Evolutionary conservation across 257 asterid genomes (phyloP), one percentile per base, ranked within the genome.

Genomic region (Sherardia arvensis): DNA sequence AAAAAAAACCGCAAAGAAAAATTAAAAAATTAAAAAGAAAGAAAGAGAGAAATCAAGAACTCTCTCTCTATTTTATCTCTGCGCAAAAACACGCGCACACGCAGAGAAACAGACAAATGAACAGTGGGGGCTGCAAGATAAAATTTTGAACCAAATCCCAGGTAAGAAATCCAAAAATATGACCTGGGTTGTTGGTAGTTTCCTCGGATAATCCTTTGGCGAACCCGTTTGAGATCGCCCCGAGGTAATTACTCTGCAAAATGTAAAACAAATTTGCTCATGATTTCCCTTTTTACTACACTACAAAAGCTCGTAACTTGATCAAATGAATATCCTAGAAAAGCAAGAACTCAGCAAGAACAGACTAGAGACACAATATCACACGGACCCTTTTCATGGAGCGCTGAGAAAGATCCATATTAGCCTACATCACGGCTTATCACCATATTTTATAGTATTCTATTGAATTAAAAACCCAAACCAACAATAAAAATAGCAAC

Each of bases 121-220:
- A 20, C 25, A 47, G 43, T 9, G 40, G 18, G 58, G 61, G 4
- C 1, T 10, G 11, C 4, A 38, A 68, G 77, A 71, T 74, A 57
- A 75, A 76, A 78, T 69, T 81, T 78, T 45, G 68, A 77, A 69
- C 66, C 53, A 45, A 73, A 48, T 68, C 83, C 71, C 73, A 66
- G 49, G 25, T 4, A 64, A 29, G 11, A 79, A 82, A 82, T 64
- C 74, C 78, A 64, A 80, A 88, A 77, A 61, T 45, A 83, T 76
- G 85, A 86, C 92, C 92, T 84, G 80, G 85, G 85, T 69, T 62
- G 20, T 69, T 61, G 78, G 32, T 72, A 23, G 62, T 77, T 69
- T 58, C 74, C 77, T 57, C 25, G 62, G 70, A 61, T 30, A 70
- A 53, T 74, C 77, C 82, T 54, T 53, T 60, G 23, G 36, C 71